Evolutionary conservation across 768 basidiomycete species (phyloP).

Genomic region (Gelatoporia subvermispora): DNA sequence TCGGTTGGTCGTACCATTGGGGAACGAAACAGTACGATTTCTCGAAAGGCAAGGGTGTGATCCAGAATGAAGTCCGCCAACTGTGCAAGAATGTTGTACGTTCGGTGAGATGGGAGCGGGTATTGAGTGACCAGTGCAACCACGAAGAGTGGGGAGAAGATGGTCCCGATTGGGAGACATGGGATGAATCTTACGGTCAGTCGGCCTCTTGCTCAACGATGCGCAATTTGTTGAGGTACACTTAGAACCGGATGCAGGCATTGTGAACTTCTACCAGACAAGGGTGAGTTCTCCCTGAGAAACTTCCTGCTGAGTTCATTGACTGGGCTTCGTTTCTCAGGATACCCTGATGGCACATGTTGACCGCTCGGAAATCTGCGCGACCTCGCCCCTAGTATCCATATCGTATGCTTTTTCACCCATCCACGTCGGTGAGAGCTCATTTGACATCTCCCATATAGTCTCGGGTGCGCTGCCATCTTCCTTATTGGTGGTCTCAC

Average conservation of each 20-base stretch:
- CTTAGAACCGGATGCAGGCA: conserved; percentile 90
- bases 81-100: conserved; percentile 62
- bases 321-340: conserved; percentile 24
- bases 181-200: conserved; percentile 77
- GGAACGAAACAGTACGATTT: conserved; percentile 94
- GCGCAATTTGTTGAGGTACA: neutral
- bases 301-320: neutral
- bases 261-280: conserved; percentile 91
- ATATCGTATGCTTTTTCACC: conserved; percentile 64
- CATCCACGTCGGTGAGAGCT: neutral
- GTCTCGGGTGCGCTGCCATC: conserved; percentile 83
- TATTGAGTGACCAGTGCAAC: conserved; percentile 51
- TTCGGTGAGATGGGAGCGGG: conserved; percentile 62
- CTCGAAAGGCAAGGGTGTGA: conserved; percentile 55
- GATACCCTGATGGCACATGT: conserved; percentile 97
- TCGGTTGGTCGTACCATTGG: conserved; percentile 98
- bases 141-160: conserved; percentile 46
- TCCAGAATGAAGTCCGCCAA: conserved; percentile 50
- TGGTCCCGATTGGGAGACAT: conserved; percentile 62
- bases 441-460: conserved; percentile 25
- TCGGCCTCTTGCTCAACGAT: neutral
- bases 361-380: conserved; percentile 93
- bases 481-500: conserved; percentile 87
- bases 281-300: conserved; percentile 35
- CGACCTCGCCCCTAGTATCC: conserved; percentile 87